Evolutionary conservation across 1,284 basidiomycete genomes (phyloP).

Genomic region (Puccinia horiana): DNA sequence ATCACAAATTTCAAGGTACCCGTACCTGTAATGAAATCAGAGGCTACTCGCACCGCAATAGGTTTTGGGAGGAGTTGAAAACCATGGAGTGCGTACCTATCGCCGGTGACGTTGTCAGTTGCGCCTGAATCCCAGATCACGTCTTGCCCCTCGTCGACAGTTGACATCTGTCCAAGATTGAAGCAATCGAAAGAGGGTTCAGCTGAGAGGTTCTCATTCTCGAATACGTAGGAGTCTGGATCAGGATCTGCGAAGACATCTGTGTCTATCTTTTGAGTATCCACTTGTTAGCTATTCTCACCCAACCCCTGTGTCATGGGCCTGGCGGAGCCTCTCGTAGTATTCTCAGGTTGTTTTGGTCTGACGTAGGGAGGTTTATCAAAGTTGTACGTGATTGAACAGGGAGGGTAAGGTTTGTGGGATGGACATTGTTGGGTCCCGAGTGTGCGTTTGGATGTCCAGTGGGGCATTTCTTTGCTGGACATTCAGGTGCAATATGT

Average conservation of each 20-base stretch:
- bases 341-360: no score
- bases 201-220: neutral
- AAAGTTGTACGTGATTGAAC: neutral
- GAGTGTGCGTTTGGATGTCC: no score
- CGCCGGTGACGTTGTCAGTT: neutral
- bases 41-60: neutral
- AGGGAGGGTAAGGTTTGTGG: neutral
- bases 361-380: no score
- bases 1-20: neutral
- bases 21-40: slow-evolving; percentile 10
- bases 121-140: neutral
- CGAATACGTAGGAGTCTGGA: neutral
- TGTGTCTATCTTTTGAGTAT: neutral
- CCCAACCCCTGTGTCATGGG: neutral
- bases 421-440: no score
- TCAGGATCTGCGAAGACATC: neutral
- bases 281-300: neutral
- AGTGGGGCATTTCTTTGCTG: neutral
- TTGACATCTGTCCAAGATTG: no score
- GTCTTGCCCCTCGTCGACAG: neutral
- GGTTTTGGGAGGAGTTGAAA: neutral
- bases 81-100: neutral
- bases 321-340: no score
- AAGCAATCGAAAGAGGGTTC: no score
- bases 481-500: neutral